Percentiles rank a stretch among this genome's conserved stretches.
These are phyloP conservation scores for Skeletonema costatum DNA, from an alignment of 108 stramenopile species.

Conservation along the genomic window DNA sequence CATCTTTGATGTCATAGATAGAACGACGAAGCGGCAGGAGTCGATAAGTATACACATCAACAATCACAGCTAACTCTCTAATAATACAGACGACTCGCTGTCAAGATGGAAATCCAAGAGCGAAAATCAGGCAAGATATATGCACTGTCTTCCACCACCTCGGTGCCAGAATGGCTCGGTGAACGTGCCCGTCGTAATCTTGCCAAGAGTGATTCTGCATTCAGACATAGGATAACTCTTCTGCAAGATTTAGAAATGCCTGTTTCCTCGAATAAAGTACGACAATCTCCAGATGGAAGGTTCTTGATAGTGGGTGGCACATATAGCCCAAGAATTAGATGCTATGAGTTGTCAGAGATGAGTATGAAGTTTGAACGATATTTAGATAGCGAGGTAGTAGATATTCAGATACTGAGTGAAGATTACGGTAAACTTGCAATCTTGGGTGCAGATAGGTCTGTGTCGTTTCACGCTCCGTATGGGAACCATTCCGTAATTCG, in stretches of 20 bases:
- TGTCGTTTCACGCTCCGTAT: slow-evolving; percentile 98
- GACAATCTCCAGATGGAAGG: slow-evolving; percentile 86
- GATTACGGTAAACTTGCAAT: slow-evolving; percentile 97
- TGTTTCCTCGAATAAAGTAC: slow-evolving; percentile 77
- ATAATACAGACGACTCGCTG: background rate
- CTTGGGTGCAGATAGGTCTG: slow-evolving; percentile 89
- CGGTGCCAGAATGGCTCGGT: slow-evolving; percentile 97
- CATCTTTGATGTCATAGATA: no score
- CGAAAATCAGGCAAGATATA: slow-evolving; percentile 89
- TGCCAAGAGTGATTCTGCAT: slow-evolving; percentile 87
- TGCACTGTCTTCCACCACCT: slow-evolving; percentile 85
- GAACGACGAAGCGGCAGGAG: no score
- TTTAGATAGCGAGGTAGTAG: slow-evolving; percentile 92
- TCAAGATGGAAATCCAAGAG: slow-evolving; percentile 86
- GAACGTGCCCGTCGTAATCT: slow-evolving; percentile 91
- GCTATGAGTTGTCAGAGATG: slow-evolving; percentile 94
- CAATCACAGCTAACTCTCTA: background rate
- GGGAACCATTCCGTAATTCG: slow-evolving; percentile 90
- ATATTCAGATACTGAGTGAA: slow-evolving; percentile 82
- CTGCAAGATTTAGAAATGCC: slow-evolving; percentile 99
- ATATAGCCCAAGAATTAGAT: slow-evolving; percentile 94
- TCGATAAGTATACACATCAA: no score
- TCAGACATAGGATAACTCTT: slow-evolving; percentile 93
- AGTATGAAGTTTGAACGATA: slow-evolving; percentile 99
- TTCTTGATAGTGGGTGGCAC: slow-evolving; percentile 93